A percentile compares a stretch with the other conserved stretches of the same genome.
Conservation (phyloP, 371 early-diverging fungal species). For the Mortierella sp. region DNA sequence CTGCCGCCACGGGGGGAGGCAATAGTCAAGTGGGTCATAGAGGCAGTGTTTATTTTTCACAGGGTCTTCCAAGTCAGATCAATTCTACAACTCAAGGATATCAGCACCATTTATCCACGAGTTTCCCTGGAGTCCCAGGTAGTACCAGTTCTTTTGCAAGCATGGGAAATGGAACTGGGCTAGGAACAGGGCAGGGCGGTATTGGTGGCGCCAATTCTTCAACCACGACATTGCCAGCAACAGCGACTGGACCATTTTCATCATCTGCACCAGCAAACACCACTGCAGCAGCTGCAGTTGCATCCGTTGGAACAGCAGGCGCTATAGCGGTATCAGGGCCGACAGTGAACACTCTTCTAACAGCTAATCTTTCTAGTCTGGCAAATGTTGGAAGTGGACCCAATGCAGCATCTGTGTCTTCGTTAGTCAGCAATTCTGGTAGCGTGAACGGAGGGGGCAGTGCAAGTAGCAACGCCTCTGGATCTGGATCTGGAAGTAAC, state of each 20-base stretch:
- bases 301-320: not conserved
- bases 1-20: not conserved
- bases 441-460: slow-evolving; percentile 13
- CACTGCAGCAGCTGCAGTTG: not conserved
- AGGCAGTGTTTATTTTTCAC: slow-evolving; percentile 9
- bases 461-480: not conserved
- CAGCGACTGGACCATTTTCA: slow-evolving; percentile 1
- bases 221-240: not conserved
- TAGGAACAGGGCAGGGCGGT: not conserved
- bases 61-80: slow-evolving; percentile 7
- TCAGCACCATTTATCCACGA: slow-evolving; percentile 26
- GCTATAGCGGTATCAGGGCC: not conserved
- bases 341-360: not conserved
- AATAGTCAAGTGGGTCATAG: slow-evolving; percentile 14
- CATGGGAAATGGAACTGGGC: not conserved
- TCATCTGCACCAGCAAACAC: not conserved
- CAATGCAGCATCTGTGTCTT: slow-evolving; percentile 34
- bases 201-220: not conserved
- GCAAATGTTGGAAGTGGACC: slow-evolving; percentile 29
- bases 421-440: slow-evolving; percentile 36
- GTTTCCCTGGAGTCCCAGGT: not conserved
- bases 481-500: slow-evolving; percentile 12
- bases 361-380: slow-evolving; percentile 18
- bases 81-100: slow-evolving; percentile 35
- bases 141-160: not conserved